These are phyloP conservation scores for Peronospora destructor DNA, from an alignment of 352 stramenopile species.

Conservation along the genomic window DNA sequence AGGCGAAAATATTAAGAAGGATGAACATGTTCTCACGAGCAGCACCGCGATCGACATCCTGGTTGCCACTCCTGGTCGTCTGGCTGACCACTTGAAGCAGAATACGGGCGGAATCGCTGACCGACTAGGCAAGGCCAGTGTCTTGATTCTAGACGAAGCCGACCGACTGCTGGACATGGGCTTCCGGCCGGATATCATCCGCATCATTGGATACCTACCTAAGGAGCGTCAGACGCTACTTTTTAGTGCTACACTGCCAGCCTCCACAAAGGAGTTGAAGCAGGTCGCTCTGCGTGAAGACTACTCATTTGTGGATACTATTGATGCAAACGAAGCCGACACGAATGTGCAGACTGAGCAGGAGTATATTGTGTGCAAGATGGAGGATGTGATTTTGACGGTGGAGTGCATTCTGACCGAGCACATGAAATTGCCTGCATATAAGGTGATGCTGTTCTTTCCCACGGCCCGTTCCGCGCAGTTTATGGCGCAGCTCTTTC, in stretches of 20 bases:
- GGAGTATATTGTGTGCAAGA: conserved; percentile 60
- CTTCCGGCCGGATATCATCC: conserved; percentile 88
- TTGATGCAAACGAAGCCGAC: conserved; percentile 87
- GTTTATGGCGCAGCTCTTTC: conserved; percentile 89
- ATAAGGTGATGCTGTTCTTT: conserved; percentile 96
- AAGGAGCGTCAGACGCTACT: conserved; percentile 90
- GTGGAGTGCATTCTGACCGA: conserved; percentile 67
- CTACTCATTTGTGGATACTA: conserved; percentile 91
- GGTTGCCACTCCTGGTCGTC: conserved; percentile 92
- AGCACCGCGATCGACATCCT: conserved; percentile 83
- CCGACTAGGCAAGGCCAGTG: conserved; percentile 38
- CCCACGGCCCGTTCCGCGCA: conserved; percentile 82
- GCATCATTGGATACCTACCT: conserved; percentile 71
- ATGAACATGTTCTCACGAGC: conserved; percentile 33
- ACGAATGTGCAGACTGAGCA: conserved; percentile 88
- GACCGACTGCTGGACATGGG: conserved; percentile 96
- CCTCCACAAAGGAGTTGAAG: conserved; percentile 82
- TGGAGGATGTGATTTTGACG: conserved; percentile 62
- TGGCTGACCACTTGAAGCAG: conserved; percentile 94
- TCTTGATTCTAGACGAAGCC: conserved; percentile 92
- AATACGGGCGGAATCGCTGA: conserved; percentile 78
- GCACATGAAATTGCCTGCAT: conserved; percentile 66
- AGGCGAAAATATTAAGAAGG: conserved; percentile 85
- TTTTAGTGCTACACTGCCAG: conserved; percentile 92
- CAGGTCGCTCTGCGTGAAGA: conserved; percentile 75